Evolutionary conservation across 2,329 filamentous ascomycete species (phyloP), one percentile per base, ranked within the genome.

Genomic region (Microcera coccophila): DNA sequence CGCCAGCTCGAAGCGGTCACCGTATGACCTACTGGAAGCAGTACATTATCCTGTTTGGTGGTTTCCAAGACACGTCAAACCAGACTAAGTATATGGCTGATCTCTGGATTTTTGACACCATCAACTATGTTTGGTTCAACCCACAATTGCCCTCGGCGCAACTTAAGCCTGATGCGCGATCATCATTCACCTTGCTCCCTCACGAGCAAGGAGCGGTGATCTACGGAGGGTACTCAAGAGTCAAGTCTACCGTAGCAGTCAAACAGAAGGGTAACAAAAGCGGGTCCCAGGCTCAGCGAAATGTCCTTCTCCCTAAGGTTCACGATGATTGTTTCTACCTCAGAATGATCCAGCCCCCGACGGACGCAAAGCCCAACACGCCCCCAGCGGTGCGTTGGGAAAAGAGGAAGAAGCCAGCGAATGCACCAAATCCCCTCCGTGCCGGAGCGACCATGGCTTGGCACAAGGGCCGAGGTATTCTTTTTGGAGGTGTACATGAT

Each of bases 11-110:
- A 52, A 94, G 87, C 63, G 93, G 93, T 3, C 90, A 96, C 66
- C 81, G 91, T 53, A 95, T 98, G 90, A 94, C 90, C 3, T 91
- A 88, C 64, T 97, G 82, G 76, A 97, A 97, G 70, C 89, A 96
- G 62, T 97, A 95, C 66, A 90, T 98, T 49, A 79, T 98, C 45
- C 74, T 98, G 1, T 97, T 95, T 61, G 93, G 93, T 44, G 93
- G 93, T 1, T 98, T 98, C 64, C 93, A 98, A 67, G 93, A 97
- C 63, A 97, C 91, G 1, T 91, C 88, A 9, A 89, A 94, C 63
- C 85, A 90, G 63, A 97, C 91, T 4, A 94, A 90, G 62, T 98
- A 98, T 63, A 70, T 98, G 14, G 83, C 85, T 29, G 93, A 98
- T 64, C 71, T 97, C 26, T 98, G 93, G 91, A 77, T 97, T 40